These are phyloP conservation scores for Beauveria caledonica DNA, from an alignment of 2,329 filamentous ascomycete genomes.

Conservation along the genomic window DNA sequence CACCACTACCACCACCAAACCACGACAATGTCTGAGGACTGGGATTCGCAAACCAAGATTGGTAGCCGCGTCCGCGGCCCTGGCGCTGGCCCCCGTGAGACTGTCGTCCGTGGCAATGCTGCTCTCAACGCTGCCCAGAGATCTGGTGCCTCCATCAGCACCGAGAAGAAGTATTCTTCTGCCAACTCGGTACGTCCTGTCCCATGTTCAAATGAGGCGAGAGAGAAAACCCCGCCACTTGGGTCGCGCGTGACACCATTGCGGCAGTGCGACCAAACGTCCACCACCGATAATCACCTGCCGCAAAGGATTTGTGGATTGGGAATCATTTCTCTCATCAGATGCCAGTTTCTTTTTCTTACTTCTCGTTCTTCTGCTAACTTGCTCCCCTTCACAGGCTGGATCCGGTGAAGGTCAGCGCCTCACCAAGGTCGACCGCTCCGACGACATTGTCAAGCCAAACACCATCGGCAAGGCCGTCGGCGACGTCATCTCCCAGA, in stretches of 20 bases:
- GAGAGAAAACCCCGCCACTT: background rate
- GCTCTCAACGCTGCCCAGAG: slow-evolving; percentile 87
- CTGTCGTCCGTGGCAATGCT: slow-evolving; percentile 74
- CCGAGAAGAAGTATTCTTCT: slow-evolving; percentile 82
- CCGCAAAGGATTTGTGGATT: background rate
- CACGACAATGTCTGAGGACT: slow-evolving; percentile 54
- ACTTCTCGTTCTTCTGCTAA: background rate
- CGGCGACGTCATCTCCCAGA: slow-evolving; percentile 71
- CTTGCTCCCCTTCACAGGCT: slow-evolving; percentile 16
- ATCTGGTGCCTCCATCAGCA: slow-evolving; percentile 64
- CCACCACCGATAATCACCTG: background rate
- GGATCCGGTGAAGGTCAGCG: slow-evolving; percentile 69
- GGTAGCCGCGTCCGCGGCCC: slow-evolving; percentile 72
- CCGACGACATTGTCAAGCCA: slow-evolving; percentile 95
- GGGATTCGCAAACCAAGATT: slow-evolving; percentile 88
- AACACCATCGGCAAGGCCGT: slow-evolving; percentile 80
- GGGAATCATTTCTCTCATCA: background rate
- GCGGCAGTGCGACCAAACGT: background rate
- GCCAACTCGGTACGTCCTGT: slow-evolving; percentile 65
- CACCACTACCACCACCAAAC: slow-evolving; percentile 36
- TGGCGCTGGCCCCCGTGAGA: slow-evolving; percentile 64
- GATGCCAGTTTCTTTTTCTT: background rate
- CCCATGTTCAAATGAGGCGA: background rate
- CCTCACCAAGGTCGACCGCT: slow-evolving; percentile 94
- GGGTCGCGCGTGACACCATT: background rate